Evolutionary conservation across 2,329 filamentous ascomycete species (phyloP).

Genomic region (Aureobasidium sp.): DNA sequence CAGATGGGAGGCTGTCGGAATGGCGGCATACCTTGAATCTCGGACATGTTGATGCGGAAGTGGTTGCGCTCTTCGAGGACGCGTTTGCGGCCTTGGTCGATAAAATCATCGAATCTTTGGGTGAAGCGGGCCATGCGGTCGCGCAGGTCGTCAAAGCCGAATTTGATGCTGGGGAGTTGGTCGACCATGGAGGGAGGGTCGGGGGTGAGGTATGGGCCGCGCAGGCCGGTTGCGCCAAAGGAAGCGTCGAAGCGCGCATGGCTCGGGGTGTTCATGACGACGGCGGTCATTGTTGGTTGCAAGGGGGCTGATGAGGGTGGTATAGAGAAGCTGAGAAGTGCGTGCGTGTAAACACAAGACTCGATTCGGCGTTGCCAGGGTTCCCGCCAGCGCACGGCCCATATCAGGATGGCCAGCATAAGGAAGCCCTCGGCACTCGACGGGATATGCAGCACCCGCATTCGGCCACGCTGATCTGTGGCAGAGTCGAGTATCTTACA

Average conservation of each 20-base stretch:
- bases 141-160: conserved; percentile 91
- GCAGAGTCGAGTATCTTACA: neutral
- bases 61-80: conserved; percentile 91
- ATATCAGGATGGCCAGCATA: neutral
- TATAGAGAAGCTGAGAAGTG: neutral
- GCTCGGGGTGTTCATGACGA: conserved; percentile 37
- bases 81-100: conserved; percentile 81
- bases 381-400: neutral
- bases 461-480: too few species aligned
- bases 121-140: conserved; percentile 94
- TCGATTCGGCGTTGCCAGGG: conserved; percentile 8
- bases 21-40: conserved; percentile 66
- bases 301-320: neutral
- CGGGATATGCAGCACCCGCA: too few species aligned
- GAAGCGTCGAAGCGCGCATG: conserved; percentile 57
- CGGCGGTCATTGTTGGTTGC: conserved; percentile 22
- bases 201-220: conserved; percentile 30
- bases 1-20: neutral
- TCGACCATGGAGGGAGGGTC: conserved; percentile 61
- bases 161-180: conserved; percentile 80
- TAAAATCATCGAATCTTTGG: conserved; percentile 83
- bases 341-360: neutral
- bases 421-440: neutral
- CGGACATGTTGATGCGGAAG: conserved; percentile 82
- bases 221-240: conserved; percentile 55